phyloP scores from a whole-genome alignment of 2,329 filamentous ascomycete genomes.

The Diaporthe citrichinensis region DNA sequence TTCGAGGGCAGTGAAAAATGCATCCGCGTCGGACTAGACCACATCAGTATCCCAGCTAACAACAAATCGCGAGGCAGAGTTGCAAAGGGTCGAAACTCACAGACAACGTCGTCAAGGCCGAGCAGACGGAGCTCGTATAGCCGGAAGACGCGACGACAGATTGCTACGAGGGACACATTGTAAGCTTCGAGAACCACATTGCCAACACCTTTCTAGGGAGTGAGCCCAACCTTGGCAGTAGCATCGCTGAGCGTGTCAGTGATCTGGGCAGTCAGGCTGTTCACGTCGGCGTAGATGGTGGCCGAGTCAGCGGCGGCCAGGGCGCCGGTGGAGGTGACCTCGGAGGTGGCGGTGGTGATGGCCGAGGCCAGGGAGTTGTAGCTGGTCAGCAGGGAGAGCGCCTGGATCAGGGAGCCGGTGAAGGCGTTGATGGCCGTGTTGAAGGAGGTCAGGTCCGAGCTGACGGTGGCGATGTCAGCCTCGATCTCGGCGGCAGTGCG shows the following conservation, averaged over 20 bases:
- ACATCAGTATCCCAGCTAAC: not conserved
- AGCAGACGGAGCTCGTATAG: constrained; percentile 31
- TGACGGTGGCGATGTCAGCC: constrained; percentile 30
- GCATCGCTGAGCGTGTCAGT: constrained; percentile 28
- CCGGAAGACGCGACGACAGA: constrained; percentile 32
- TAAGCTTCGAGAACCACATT: not conserved
- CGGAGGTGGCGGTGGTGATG: constrained; percentile 21
- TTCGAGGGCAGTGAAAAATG: constrained; percentile 15
- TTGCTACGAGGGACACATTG: not conserved
- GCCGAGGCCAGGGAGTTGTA: constrained; percentile 27
- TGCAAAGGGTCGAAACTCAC: not conserved
- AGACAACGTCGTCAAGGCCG: constrained; percentile 21
- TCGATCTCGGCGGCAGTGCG: constrained; percentile 31
- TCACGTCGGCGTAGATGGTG: constrained; percentile 33
- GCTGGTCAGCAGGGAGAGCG: constrained; percentile 30
- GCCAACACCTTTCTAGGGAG: not conserved
- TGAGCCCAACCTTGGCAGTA: constrained; percentile 9
- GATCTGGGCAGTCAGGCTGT: constrained; percentile 35
- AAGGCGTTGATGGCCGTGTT: constrained; percentile 35
- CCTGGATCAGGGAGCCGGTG: constrained; percentile 32
- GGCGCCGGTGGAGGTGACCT: constrained; percentile 33
- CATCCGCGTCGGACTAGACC: not conserved
- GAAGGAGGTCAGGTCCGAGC: constrained; percentile 36
- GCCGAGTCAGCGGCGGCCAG: constrained; percentile 33
- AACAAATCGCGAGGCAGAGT: too few species aligned